phyloP scores from a whole-genome alignment of 306 rosid genomes.

The Oemleria cerasiformis region DNA sequence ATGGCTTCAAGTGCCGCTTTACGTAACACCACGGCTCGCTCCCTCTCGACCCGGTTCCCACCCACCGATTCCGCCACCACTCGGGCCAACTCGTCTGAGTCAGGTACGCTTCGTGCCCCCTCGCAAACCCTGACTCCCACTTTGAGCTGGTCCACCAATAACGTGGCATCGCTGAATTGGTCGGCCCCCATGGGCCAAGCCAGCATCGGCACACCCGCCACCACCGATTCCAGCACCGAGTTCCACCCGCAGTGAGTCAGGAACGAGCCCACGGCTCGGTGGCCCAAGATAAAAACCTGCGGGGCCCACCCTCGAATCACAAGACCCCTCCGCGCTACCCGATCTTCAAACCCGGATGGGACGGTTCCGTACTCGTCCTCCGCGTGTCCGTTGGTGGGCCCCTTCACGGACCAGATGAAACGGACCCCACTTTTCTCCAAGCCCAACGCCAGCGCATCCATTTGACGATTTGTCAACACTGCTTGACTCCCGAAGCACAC shows the following conservation, averaged over 20 bases:
- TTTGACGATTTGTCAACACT: conserved; percentile 22
- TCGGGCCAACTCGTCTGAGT: conserved; percentile 24
- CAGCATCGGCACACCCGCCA: conserved; percentile 34
- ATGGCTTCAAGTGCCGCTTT: conserved; percentile 29
- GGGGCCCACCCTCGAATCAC: conserved; percentile 58
- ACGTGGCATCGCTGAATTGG: conserved; percentile 35
- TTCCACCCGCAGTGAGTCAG: conserved; percentile 62
- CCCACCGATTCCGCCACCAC: conserved; percentile 35
- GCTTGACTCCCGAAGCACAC: conserved; percentile 49
- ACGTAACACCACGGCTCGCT: conserved; percentile 8
- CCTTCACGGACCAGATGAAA: conserved; percentile 42
- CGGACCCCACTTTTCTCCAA: conserved; percentile 48
- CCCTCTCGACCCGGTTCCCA: background rate
- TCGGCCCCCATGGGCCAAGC: conserved; percentile 52
- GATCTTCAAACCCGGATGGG: conserved; percentile 31
- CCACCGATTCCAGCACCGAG: conserved; percentile 40
- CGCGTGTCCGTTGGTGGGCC: conserved; percentile 3
- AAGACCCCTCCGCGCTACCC: conserved; percentile 27
- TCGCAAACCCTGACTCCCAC: conserved; percentile 36
- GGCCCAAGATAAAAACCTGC: conserved; percentile 34
- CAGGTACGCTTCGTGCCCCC: conserved; percentile 24
- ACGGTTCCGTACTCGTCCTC: background rate
- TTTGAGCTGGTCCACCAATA: conserved; percentile 43
- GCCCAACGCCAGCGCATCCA: conserved; percentile 23
- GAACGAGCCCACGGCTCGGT: conserved; percentile 39